Conservation (phyloP, 306 rosid genomes). For the Malus sylvestris region DNA sequence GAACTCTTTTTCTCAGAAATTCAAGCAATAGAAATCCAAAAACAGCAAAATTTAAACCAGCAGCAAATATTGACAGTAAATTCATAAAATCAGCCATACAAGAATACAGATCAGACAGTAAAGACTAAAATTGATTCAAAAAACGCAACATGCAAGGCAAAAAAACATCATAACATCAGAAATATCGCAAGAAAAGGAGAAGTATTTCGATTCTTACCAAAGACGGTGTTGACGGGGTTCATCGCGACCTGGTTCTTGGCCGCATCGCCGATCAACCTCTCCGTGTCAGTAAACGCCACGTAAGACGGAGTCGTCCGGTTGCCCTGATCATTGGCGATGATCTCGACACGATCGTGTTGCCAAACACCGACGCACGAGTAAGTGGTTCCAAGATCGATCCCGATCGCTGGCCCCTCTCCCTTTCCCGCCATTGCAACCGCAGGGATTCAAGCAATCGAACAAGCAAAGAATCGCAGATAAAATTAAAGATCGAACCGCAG, state of each 20-base stretch:
- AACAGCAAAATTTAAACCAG: background rate
- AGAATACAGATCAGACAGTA: background rate
- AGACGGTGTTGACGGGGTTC: slow-evolving; percentile 79
- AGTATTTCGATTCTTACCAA: slow-evolving; percentile 34
- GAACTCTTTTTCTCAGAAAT: background rate
- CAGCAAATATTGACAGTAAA: background rate
- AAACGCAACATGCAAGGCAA: background rate
- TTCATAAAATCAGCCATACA: background rate
- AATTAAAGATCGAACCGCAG: background rate
- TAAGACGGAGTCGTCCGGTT: slow-evolving; percentile 84
- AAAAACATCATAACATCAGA: background rate
- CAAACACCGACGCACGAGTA: slow-evolving; percentile 86
- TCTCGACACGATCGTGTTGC: slow-evolving; percentile 84
- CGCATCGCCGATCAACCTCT: slow-evolving; percentile 72
- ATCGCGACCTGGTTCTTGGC: slow-evolving; percentile 92
- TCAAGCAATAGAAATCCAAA: background rate
- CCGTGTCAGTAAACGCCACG: slow-evolving; percentile 68
- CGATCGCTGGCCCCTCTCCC: slow-evolving; percentile 82
- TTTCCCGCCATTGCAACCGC: slow-evolving; percentile 50
- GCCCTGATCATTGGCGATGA: slow-evolving; percentile 80
- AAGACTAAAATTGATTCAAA: too few species aligned
- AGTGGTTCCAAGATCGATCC: slow-evolving; percentile 79
- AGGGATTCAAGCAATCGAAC: background rate
- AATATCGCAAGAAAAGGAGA: too few species aligned
- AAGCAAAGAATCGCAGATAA: background rate